These are phyloP conservation scores for Mortierella alpina DNA, from an alignment of 192 early-diverging fungal genomes.

Conservation along the genomic window DNA sequence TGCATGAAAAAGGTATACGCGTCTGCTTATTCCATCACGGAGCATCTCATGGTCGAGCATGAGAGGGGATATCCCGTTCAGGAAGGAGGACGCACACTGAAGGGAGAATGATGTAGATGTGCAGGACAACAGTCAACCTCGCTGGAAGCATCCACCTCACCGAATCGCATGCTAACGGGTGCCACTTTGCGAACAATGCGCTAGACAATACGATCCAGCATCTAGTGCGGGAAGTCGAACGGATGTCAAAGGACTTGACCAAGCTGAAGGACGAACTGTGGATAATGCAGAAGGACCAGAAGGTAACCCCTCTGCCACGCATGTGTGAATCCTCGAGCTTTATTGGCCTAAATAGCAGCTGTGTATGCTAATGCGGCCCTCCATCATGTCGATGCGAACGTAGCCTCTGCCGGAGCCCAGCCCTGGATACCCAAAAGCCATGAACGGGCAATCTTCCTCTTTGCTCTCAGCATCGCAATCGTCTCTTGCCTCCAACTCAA, in stretches of 20 bases:
- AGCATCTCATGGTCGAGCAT: too few species aligned
- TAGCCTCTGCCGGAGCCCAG: conserved; percentile 51
- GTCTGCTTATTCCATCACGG: not conserved
- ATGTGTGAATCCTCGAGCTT: not conserved
- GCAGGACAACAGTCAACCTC: too few species aligned
- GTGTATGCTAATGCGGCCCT: too few species aligned
- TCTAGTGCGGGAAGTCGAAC: conserved; percentile 48
- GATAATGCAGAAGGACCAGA: conserved; percentile 53
- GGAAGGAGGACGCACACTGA: too few species aligned
- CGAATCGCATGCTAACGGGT: not conserved
- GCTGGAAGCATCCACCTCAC: too few species aligned
- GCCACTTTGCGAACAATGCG: not conserved
- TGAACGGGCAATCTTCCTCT: conserved; percentile 18
- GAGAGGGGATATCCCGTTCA: too few species aligned
- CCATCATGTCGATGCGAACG: not conserved
- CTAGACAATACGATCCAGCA: conserved; percentile 55
- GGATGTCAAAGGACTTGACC: conserved; percentile 50
- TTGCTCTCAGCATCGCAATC: conserved; percentile 33
- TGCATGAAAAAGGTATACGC: conserved; percentile 48
- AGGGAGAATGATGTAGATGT: too few species aligned
- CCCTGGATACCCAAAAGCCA: conserved; percentile 36
- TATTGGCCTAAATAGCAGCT: not conserved
- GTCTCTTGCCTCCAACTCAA: conserved; percentile 1
- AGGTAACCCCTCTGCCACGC: conserved; percentile 17
- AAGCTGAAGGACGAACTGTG: conserved; percentile 52